Evolutionary conservation across 768 basidiomycete genomes (phyloP).

Genomic region (Phylloporus rhodoxanthus): DNA sequence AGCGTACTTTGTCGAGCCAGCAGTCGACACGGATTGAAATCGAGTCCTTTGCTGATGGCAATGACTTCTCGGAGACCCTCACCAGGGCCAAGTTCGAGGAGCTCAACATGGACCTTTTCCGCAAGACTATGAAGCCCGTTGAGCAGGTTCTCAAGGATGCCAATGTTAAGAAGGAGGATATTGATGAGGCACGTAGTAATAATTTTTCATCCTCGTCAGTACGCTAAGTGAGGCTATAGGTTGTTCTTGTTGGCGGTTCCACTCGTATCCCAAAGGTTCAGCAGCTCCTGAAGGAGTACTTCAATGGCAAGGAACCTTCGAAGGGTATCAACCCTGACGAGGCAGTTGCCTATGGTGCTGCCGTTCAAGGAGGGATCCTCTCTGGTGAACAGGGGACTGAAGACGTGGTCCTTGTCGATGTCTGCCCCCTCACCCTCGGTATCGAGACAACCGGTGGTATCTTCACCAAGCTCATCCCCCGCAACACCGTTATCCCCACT

Average conservation of each 20-base stretch:
- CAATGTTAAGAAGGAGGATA: conserved; percentile 94
- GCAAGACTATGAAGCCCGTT: conserved; percentile 99
- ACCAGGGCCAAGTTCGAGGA: conserved; percentile 99
- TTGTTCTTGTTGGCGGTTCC: conserved; percentile 92
- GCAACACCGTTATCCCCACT: conserved; percentile 98
- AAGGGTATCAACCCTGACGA: conserved; percentile 99
- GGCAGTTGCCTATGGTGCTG: conserved; percentile 98
- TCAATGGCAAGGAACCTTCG: conserved; percentile 93
- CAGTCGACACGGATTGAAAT: conserved; percentile 91
- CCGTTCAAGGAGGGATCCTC: conserved; percentile 97
- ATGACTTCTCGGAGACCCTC: conserved; percentile 95
- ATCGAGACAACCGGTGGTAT: conserved; percentile 99
- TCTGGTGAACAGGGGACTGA: conserved; percentile 88
- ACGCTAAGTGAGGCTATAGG: conserved; percentile 30
- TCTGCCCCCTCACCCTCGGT: conserved; percentile 94
- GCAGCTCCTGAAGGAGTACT: conserved; percentile 96
- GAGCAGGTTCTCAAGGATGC: conserved; percentile 99
- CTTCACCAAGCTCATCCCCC: conserved; percentile 94
- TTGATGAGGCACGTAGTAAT: conserved; percentile 64
- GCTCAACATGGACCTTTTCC: conserved; percentile 97
- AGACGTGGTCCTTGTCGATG: conserved; percentile 93
- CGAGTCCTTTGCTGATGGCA: conserved; percentile 92
- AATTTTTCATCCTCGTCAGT: accelerated
- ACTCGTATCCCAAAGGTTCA: conserved; percentile 99
- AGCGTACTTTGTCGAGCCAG: conserved; percentile 88